Evolutionary conservation across 768 basidiomycete species (phyloP), one percentile per base, ranked within the genome.

Genomic region (Wakefieldia striispora): DNA sequence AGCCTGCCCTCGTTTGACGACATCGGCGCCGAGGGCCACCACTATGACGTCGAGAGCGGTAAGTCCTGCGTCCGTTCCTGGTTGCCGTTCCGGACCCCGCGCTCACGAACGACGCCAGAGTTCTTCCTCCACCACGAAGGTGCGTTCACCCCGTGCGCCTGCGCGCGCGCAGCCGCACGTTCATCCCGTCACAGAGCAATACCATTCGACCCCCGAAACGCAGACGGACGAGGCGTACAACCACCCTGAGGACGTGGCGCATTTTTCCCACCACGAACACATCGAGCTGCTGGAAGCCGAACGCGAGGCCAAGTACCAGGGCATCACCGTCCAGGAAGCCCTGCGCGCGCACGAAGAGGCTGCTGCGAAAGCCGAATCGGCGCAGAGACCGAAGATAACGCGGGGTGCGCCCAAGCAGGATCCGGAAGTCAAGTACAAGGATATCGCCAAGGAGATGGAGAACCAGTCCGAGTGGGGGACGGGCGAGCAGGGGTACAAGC

Each of bases 141-240:
- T 86, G 51, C 61, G 71, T 57, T 33, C 12, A 16, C 20, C n/a
- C n/a, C n/a, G n/a, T n/a, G n/a, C n/a, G n/a, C n/a, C n/a, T n/a
- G n/a, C n/a, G n/a, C n/a, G n/a, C n/a, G n/a, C n/a, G n/a, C n/a
- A n/a, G n/a, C n/a, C n/a, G n/a, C n/a, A n/a, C n/a, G n/a, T n/a
- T n/a, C n/a, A n/a, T n/a, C n/a, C n/a, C n/a, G n/a, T n/a, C 10
- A 13, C 20, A 91, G 91, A 98, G 72, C 72, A 91, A 70, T 97
- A 78, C 76, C 97, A 99, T 70, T 87, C 84, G 24, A 97, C 95
- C 31, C 95, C 94, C 0, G 97, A 98, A 66, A 98, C 95, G 0
- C 97, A 98, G 68, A 94, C 93, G 0, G 95, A 97, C 64, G 91
- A 92, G 57, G 79, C 94, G 0, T 99, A 98, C 71, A 87, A 64